Evolutionary conservation across 1,284 basidiomycete species (phyloP).

Genomic region (Cystobasidium pallidum): DNA sequence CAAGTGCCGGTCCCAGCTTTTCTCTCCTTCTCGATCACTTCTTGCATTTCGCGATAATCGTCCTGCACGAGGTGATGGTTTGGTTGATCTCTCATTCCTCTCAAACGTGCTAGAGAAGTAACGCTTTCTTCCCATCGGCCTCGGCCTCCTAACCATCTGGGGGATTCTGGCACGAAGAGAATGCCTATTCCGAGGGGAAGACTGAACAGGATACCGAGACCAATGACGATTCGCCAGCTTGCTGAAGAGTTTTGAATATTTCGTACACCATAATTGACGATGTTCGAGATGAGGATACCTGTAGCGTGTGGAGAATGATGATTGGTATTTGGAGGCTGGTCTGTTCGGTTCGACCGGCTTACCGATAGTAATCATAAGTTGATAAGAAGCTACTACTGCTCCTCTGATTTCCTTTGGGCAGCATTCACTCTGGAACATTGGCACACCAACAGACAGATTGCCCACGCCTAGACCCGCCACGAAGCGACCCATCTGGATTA

Average conservation of each 20-base stretch:
- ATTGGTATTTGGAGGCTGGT: neutral
- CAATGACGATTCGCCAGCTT: slow-evolving; percentile 61
- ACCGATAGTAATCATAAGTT: slow-evolving; percentile 65
- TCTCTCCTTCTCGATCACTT: slow-evolving; percentile 50
- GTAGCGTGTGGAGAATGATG: too few species aligned
- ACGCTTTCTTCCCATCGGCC: slow-evolving; percentile 9
- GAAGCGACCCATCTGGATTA: too few species aligned
- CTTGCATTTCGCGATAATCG: too few species aligned
- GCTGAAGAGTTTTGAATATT: slow-evolving; percentile 49
- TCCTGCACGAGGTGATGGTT: too few species aligned
- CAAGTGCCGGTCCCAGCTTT: slow-evolving; percentile 58
- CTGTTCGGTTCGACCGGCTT: neutral
- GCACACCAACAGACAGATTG: slow-evolving; percentile 73
- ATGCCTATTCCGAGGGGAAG: slow-evolving; percentile 70
- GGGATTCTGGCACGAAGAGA: slow-evolving; percentile 61
- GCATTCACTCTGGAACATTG: slow-evolving; percentile 70
- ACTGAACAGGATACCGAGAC: slow-evolving; percentile 67
- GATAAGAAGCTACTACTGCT: slow-evolving; percentile 69
- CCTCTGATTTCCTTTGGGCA: slow-evolving; percentile 66
- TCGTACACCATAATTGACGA: slow-evolving; percentile 53
- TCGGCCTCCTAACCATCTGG: slow-evolving; percentile 12
- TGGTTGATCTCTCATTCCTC: too few species aligned
- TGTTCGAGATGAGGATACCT: slow-evolving; percentile 37
- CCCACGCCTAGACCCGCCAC: slow-evolving; percentile 64
- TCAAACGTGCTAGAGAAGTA: neutral